Evolutionary conservation across 2,329 filamentous ascomycete genomes (phyloP), one percentile per base, ranked within the genome.

Genomic region (Penicillium sp.): DNA sequence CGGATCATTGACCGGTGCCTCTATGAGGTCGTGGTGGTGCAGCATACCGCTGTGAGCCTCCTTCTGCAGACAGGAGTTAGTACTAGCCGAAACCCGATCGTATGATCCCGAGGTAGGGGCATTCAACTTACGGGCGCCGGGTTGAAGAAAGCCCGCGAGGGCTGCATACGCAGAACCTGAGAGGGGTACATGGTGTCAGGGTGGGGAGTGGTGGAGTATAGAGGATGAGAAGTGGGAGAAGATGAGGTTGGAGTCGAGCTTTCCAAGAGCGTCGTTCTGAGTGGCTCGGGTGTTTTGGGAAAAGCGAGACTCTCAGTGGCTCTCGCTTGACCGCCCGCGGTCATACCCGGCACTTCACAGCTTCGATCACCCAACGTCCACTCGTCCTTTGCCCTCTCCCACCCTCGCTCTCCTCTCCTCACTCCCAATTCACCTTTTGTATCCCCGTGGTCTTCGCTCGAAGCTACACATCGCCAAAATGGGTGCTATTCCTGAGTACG

Each of bases 401-500:
- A 59, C 55, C 56, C 62, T 59, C 60, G 57, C 55, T 64, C 61
- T 56, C 63, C 62, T 60, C 62, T 64, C 54, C 53, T 50, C 57
- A 59, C 62, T 58, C 62, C 58, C 62, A 62, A 64, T 64, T 57
- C 49, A 56, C 59, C 57, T 56, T 50, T 55, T 53, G 56, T 42
- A 54, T 54, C 46, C 26, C 47, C 55, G 60, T 57, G 58, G 60
- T 62, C 61, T 63, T 60, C 60, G 52, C 45, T 42, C 16, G 61
- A 64, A 61, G 50, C 55, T 62, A 63, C 61, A 60, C 55, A 62
- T 62, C 57, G 80, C 80, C 85, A 93, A 81, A 72, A 99, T 99
- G 93, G 89, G 92, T 78, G 91, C 96, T 82, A 80, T 80, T 72
- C 77, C 78, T 65, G 74, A 78, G 66, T 73, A 71, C 59, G 89